Percentiles rank a stretch among this genome's conserved stretches.
phyloP scores from a whole-genome alignment of 2,329 filamentous ascomycete species.

The Emericellopsis cladophorae region DNA sequence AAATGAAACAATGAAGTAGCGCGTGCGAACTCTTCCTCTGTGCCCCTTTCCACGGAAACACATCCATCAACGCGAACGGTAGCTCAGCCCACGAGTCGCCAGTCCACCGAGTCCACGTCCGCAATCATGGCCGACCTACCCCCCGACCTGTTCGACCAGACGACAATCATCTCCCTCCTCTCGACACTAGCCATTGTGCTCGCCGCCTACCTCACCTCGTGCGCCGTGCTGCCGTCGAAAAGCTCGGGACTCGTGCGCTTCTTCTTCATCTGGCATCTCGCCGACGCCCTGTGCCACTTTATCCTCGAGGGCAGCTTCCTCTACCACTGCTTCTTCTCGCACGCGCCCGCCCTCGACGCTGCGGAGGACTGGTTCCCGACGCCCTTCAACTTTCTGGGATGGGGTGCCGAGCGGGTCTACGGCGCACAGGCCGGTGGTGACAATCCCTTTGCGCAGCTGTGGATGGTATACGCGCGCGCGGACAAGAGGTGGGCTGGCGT shows the following conservation, averaged over 20 bases:
- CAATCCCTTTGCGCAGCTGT: conserved; percentile 44
- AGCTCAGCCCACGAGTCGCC: too few species aligned
- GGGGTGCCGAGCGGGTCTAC: conserved; percentile 31
- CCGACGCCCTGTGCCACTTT: conserved; percentile 85
- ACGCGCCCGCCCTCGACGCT: conserved; percentile 19
- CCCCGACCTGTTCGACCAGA: conserved; percentile 45
- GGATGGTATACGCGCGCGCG: conserved; percentile 57
- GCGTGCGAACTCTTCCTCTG: too few species aligned
- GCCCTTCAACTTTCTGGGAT: conserved; percentile 38
- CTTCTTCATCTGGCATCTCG: conserved; percentile 90
- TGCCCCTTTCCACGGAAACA: too few species aligned
- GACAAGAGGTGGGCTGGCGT: conserved; percentile 51
- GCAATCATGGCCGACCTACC: conserved; percentile 21
- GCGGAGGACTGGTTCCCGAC: conserved; percentile 28
- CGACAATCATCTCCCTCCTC: conserved; percentile 45
- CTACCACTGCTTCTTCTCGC: conserved; percentile 82
- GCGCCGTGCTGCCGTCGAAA: conserved; percentile 29
- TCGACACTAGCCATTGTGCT: conserved; percentile 38
- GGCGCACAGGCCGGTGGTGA: conserved; percentile 43
- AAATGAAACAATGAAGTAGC: too few species aligned
- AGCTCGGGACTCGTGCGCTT: conserved; percentile 49
- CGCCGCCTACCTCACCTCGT: conserved; percentile 36
- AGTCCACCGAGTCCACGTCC: neutral
- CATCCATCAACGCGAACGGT: too few species aligned
- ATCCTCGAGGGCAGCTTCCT: conserved; percentile 84